These are phyloP conservation scores for Cercospora sesami DNA, from an alignment of 2,329 filamentous ascomycete genomes.

Conservation along the genomic window DNA sequence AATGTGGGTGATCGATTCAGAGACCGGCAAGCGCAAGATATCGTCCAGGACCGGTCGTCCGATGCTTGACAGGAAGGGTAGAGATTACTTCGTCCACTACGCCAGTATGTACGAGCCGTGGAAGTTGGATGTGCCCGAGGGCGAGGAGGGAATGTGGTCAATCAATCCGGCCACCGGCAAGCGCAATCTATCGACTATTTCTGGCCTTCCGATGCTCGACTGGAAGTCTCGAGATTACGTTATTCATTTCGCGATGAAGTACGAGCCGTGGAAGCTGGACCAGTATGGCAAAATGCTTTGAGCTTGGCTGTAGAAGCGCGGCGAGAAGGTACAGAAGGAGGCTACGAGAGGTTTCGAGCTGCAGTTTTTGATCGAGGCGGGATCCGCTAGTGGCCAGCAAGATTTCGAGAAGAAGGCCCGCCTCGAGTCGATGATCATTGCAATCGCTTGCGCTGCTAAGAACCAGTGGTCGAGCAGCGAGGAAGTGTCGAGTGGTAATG, in stretches of 20 bases:
- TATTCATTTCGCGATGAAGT: background rate
- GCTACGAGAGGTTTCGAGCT: background rate
- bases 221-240: constrained; percentile 1
- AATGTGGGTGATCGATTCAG: background rate
- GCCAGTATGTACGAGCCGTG: constrained; percentile 1
- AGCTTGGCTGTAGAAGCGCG: background rate
- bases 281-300: background rate
- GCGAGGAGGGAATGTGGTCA: constrained; percentile 8
- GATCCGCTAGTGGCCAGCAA: background rate
- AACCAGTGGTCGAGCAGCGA: background rate
- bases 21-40: background rate
- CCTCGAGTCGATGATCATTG: background rate
- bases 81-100: background rate
- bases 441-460: background rate
- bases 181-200: background rate
- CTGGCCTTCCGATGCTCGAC: constrained; percentile 6
- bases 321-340: background rate
- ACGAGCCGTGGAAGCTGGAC: constrained; percentile 1
- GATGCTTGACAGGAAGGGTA: constrained; percentile 1
- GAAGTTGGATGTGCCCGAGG: background rate
- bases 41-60: background rate
- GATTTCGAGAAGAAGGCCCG: background rate
- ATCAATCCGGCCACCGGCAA: background rate
- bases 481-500: background rate
- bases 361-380: background rate